phyloP scores from a whole-genome alignment of 805 yeast genomes.

The Metschnikowia aberdeeniae region DNA sequence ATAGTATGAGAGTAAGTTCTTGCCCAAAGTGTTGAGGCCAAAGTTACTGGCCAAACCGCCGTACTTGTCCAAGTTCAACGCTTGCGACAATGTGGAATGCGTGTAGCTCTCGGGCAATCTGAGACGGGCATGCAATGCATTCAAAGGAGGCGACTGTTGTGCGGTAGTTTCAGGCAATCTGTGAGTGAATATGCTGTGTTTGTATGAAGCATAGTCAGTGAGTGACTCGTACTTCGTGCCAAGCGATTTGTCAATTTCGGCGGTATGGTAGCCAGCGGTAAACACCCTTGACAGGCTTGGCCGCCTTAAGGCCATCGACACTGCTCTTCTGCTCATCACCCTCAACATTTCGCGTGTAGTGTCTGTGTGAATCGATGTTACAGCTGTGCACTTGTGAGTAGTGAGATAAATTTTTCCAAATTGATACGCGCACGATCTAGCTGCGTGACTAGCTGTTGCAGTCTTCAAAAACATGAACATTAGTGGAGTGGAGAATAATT shows the following conservation, averaged over 20 bases:
- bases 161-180: conserved; percentile 45
- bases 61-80: conserved; percentile 57
- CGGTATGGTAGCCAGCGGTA: conserved; percentile 20
- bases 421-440: conserved; percentile 3
- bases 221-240: conserved; percentile 30
- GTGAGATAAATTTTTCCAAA: conserved; percentile 4
- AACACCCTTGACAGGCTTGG: conserved; percentile 6
- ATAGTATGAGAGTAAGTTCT: conserved; percentile 68
- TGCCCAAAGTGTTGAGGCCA: conserved; percentile 81
- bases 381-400: background rate
- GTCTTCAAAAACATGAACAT: background rate
- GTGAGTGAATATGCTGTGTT: conserved; percentile 39
- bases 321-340: conserved; percentile 13
- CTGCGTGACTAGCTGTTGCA: background rate
- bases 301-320: conserved; percentile 3
- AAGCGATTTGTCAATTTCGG: conserved; percentile 23
- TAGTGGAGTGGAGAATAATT: background rate
- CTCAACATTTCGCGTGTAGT: conserved; percentile 13
- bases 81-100: conserved; percentile 70
- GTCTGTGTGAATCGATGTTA: conserved; percentile 1
- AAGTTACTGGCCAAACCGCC: conserved; percentile 59
- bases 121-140: conserved; percentile 75
- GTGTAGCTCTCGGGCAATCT: conserved; percentile 54
- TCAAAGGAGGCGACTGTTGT: conserved; percentile 64
- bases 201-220: conserved; percentile 39